phyloP scores from a whole-genome alignment of 306 rosid genomes.

The Vigna radiata region DNA sequence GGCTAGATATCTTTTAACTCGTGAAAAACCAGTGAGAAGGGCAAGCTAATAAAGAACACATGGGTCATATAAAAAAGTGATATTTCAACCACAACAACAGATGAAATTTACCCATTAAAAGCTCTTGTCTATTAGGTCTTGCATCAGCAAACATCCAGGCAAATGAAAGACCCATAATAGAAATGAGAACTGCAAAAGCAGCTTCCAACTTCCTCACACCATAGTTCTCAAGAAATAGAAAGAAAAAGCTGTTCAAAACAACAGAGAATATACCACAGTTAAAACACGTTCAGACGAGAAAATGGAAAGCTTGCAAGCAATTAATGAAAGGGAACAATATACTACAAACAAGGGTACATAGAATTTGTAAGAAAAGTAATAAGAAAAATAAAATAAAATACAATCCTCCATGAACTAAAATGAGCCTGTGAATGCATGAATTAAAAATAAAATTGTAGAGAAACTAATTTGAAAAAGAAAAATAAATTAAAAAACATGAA shows the following conservation, averaged over 20 bases:
- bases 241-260: conserved; percentile 65
- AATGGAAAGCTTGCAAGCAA: conserved; percentile 9
- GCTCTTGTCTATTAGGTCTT: conserved; percentile 75
- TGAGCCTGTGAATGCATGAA: neutral
- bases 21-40: conserved; percentile 10
- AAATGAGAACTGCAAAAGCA: conserved; percentile 81
- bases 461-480: neutral
- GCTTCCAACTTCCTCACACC: conserved; percentile 97
- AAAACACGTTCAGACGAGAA: conserved; percentile 35
- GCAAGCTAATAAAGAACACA: conserved; percentile 17
- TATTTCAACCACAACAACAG: conserved; percentile 20
- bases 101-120: conserved; percentile 62
- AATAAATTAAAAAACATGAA: neutral
- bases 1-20: conserved; percentile 10
- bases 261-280: conserved; percentile 45
- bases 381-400: no score
- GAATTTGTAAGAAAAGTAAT: no score
- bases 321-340: neutral
- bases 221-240: conserved; percentile 86
- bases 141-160: conserved; percentile 94
- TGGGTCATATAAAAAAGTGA: neutral
- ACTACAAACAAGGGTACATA: neutral
- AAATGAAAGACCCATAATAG: conserved; percentile 79
- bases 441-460: no score
- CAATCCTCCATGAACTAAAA: neutral